Evolutionary conservation across 2,329 filamentous ascomycete genomes (phyloP), one percentile per base, ranked within the genome.

Genomic region (Sclerotinia borealis): DNA sequence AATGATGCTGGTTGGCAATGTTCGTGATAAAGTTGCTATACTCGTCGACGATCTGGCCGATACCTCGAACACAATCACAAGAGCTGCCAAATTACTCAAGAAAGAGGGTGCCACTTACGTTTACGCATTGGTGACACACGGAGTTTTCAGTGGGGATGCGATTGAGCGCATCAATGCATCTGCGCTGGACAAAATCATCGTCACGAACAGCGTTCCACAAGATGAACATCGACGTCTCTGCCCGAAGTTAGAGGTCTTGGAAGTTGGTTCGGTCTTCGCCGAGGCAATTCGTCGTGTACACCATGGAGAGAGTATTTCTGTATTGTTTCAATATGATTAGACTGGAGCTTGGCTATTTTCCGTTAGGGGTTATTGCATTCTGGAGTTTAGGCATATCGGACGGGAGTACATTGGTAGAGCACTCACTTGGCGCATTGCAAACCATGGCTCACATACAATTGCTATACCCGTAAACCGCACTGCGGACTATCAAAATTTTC

Each of bases 271-370:
- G 69, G 88, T 97, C 64, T 97, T 98, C 75, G 93, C 91, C 65
- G 93, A 98, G 83, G 91, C 95, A 58, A 97, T 98, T 71, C 90
- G 95, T 67, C 87, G 95, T 67, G 93, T 98, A 64, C 95, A 99
- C 78, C 93, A 98, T 76, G 95, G 95, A 72, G 95, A 99, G 80
- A 96, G 92, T 73, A 96, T 99, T 78, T 63, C 61, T 49, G 61
- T 63, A 1, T 51, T 63, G 36, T 63, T 63, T 45, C 48, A 63
- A 7, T 60, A 63, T 51, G 61, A 63, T 31, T 63, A 63, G 61
- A 50, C 36, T 63, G 15, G 36, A 60, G 37, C 22, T 60, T 59
- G 52, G 45, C 45, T 61, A 52, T 61, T 51, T 51, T 61, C 45
- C 25, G 19, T 50, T 19, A 31, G 22, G 19, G 47, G 58, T 34